Conservation (phyloP, 805 yeast genomes). For the Lipomyces orientalis region DNA sequence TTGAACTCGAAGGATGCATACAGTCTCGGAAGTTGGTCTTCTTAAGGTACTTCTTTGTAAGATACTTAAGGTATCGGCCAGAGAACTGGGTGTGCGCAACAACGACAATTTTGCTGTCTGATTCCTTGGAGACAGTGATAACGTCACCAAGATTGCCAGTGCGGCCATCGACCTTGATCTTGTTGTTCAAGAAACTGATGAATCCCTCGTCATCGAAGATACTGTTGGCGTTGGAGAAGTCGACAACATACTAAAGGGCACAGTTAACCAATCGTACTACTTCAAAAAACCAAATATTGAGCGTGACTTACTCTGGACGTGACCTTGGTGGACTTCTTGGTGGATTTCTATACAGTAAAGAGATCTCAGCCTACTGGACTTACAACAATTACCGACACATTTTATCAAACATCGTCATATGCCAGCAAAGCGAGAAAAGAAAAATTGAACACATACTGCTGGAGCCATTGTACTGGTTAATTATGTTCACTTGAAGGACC, state of each 20-base stretch:
- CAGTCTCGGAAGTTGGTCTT: conserved; percentile 99
- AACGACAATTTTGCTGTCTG: conserved; percentile 78
- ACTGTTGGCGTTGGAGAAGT: conserved; percentile 96
- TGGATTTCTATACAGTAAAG: conserved; percentile 58
- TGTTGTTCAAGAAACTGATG: conserved; percentile 97
- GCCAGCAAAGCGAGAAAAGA: conserved; percentile 37
- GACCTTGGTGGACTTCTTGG: conserved; percentile 71
- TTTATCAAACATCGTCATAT: conserved; percentile 9
- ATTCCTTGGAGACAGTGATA: conserved; percentile 85
- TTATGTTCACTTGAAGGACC: neutral
- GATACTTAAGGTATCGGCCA: conserved; percentile 99
- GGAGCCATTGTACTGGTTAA: conserved; percentile 16
- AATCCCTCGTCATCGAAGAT: conserved; percentile 97
- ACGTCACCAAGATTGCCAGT: conserved; percentile 97
- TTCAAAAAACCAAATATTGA: neutral
- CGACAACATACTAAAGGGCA: conserved; percentile 79
- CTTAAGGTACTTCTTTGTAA: conserved; percentile 99
- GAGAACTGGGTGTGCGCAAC: conserved; percentile 93
- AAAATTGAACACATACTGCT: conserved; percentile 25
- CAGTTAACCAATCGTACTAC: neutral
- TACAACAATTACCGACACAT: conserved; percentile 37
- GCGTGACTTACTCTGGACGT: conserved; percentile 39
- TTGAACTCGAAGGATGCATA: conserved; percentile 8
- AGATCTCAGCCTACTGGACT: conserved; percentile 77
- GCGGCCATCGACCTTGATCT: conserved; percentile 97